phyloP scores from a whole-genome alignment of 163 green algal species.

The Picocystis sp. region DNA sequence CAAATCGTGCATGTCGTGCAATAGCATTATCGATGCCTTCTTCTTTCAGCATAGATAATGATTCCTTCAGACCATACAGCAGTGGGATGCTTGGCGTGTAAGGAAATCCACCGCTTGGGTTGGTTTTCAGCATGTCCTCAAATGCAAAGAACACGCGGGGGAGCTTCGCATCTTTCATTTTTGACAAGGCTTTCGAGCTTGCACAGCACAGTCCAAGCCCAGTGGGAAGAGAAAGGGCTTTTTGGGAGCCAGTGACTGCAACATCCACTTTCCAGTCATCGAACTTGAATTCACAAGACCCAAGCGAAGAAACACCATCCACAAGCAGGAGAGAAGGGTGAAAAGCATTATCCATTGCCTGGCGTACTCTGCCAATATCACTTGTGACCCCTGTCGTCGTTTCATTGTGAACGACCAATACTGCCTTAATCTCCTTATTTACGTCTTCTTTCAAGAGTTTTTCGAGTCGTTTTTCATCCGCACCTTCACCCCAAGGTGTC shows the following conservation, averaged over 20 bases:
- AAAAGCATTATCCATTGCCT: slow-evolving; percentile 49
- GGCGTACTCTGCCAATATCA: slow-evolving; percentile 46
- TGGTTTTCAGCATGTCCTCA: slow-evolving; percentile 47
- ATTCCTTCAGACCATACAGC: slow-evolving; percentile 80
- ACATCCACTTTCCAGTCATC: slow-evolving; percentile 95
- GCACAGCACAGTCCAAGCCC: slow-evolving; percentile 72
- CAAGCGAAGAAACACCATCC: slow-evolving; percentile 75
- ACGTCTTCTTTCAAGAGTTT: slow-evolving; percentile 36
- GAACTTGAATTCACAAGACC: slow-evolving; percentile 63
- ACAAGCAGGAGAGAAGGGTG: slow-evolving; percentile 89
- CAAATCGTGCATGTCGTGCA: slow-evolving; percentile 67
- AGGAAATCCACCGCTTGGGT: slow-evolving; percentile 34
- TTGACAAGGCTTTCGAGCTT: slow-evolving; percentile 47
- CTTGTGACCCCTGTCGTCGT: slow-evolving; percentile 84
- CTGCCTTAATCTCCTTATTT: slow-evolving; percentile 83
- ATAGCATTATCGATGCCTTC: slow-evolving; percentile 77
- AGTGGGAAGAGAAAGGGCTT: slow-evolving; percentile 87
- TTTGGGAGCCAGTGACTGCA: slow-evolving; percentile 88
- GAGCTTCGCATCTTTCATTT: slow-evolving; percentile 49
- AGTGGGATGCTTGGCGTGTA: slow-evolving; percentile 77
- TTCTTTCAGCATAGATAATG: slow-evolving; percentile 49
- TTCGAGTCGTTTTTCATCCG: slow-evolving; percentile 37
- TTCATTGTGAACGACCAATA: slow-evolving; percentile 94
- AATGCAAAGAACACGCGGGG: slow-evolving; percentile 80
- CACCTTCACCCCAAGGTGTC: slow-evolving; percentile 71